Conservation (phyloP, 2,329 filamentous ascomycete species). For the Lachnellula occidentalis region DNA sequence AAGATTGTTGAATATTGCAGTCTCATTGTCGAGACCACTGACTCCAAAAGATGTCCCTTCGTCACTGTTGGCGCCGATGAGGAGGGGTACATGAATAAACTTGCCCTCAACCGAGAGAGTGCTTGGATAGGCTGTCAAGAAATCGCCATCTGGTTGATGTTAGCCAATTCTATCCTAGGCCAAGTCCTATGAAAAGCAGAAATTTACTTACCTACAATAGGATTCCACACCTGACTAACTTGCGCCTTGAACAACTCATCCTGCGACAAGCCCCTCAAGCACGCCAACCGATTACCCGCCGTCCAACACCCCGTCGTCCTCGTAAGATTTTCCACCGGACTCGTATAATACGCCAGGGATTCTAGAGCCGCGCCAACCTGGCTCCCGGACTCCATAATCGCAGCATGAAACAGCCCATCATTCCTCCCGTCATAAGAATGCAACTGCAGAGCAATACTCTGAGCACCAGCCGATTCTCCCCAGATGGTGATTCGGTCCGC, state of each 20-base stretch:
- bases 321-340: conserved; percentile 34
- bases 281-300: conserved; percentile 16
- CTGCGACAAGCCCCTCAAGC: conserved; percentile 16
- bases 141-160: conserved; percentile 36
- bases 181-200: not conserved
- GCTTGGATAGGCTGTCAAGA: conserved; percentile 43
- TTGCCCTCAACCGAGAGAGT: conserved; percentile 38
- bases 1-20: conserved; percentile 38
- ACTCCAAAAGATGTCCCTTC: conserved; percentile 41
- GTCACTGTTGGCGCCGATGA: conserved; percentile 45
- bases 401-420: conserved; percentile 48
- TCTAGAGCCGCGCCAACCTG: conserved; percentile 15
- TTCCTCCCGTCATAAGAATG: conserved; percentile 50
- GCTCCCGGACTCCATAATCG: conserved; percentile 48
- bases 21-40: conserved; percentile 36
- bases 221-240: conserved; percentile 21
- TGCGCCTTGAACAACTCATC: conserved; percentile 14
- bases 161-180: not conserved
- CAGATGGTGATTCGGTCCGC: conserved; percentile 35
- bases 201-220: conserved; percentile 9
- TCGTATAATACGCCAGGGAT: conserved; percentile 32
- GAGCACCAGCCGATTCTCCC: conserved; percentile 45
- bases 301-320: conserved; percentile 24
- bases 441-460: conserved; percentile 49
- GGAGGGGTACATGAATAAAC: conserved; percentile 40